These are phyloP conservation scores for Carex kokanica DNA, from an alignment of 176 grass and related monocot genomes.

Conservation along the genomic window DNA sequence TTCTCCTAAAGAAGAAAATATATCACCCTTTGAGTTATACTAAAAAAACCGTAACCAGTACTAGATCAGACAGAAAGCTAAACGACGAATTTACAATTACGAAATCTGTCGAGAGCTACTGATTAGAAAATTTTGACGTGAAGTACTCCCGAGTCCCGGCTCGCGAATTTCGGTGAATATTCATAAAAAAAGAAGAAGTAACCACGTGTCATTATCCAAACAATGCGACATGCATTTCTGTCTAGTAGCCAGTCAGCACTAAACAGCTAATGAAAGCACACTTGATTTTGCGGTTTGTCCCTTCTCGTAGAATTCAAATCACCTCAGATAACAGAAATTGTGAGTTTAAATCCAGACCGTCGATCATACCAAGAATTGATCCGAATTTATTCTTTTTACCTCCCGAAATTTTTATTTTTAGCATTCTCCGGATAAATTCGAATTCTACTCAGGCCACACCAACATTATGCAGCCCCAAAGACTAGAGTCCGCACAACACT, in stretches of 20 bases:
- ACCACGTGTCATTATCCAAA: neutral
- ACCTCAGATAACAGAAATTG: no score
- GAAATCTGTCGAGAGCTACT: neutral
- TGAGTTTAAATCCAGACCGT: no score
- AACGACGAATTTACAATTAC: neutral
- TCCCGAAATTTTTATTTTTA: no score
- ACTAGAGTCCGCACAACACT: no score
- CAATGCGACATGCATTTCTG: neutral
- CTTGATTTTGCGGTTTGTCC: slow-evolving; percentile 6
- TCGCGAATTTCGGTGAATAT: neutral
- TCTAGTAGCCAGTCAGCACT: neutral
- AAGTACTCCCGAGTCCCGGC: neutral
- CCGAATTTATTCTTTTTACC: no score
- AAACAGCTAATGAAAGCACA: neutral
- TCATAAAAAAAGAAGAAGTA: neutral
- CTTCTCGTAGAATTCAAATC: neutral
- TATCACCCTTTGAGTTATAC: no score
- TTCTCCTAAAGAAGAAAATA: no score
- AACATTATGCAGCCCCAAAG: no score
- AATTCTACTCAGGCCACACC: no score
- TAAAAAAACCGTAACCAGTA: neutral
- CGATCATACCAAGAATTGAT: no score
- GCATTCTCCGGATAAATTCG: no score
- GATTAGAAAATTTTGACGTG: neutral
- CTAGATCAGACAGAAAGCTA: neutral